A percentile compares a stretch with the other conserved stretches of the same genome.
These are phyloP conservation scores for Rhizophora mangle DNA, from an alignment of 345 rosid genomes.

Conservation along the genomic window DNA sequence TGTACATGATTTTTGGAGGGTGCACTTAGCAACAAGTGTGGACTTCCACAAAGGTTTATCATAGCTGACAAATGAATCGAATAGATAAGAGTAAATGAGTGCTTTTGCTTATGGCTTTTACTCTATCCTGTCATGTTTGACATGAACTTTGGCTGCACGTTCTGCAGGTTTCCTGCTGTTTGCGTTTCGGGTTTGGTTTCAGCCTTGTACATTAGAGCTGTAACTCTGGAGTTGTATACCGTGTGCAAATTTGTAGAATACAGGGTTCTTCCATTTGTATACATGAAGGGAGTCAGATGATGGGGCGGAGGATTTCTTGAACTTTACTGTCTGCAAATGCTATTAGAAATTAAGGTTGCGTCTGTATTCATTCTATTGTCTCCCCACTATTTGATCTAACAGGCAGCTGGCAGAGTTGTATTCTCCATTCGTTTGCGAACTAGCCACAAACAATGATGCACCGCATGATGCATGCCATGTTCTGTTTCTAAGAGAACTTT, in stretches of 20 bases:
- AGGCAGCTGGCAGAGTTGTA: slow-evolving; percentile 1
- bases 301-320: too few species aligned
- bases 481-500: too few species aligned
- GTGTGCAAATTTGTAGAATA: background rate
- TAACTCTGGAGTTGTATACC: slow-evolving; percentile 9
- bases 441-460: slow-evolving; percentile 8
- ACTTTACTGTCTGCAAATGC: too few species aligned
- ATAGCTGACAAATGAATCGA: background rate
- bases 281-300: background rate
- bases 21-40: too few species aligned
- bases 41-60: too few species aligned
- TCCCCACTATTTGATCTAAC: slow-evolving; percentile 4
- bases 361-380: slow-evolving; percentile 13
- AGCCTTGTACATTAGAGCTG: slow-evolving; percentile 1
- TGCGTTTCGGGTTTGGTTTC: slow-evolving; percentile 6
- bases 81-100: background rate
- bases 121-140: background rate
- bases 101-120: background rate
- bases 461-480: background rate
- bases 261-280: background rate
- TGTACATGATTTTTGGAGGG: too few species aligned
- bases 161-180: slow-evolving; percentile 24
- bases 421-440: slow-evolving; percentile 14
- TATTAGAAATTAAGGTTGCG: background rate
- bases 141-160: slow-evolving; percentile 14